A percentile compares a stretch with the other conserved stretches of the same genome.
These are phyloP conservation scores for Chondrus crispus DNA, from an alignment of 23 red algal genomes.

Conservation along the genomic window DNA sequence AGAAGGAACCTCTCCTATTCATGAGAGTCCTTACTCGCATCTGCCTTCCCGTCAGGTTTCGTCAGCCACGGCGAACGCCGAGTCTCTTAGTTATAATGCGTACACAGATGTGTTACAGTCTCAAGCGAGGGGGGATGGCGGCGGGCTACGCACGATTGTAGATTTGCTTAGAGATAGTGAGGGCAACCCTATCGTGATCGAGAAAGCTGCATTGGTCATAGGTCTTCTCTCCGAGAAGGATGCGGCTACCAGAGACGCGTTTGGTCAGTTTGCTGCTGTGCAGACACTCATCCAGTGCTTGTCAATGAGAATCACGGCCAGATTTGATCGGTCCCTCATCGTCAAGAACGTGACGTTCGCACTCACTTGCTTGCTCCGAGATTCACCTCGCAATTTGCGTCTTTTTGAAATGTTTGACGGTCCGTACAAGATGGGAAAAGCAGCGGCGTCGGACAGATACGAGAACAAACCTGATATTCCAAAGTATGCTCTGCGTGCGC, in stretches of 20 bases:
- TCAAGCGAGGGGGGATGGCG: conserved; percentile 27
- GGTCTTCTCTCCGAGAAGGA: conserved; percentile 47
- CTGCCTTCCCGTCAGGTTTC: neutral
- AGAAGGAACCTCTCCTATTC: neutral
- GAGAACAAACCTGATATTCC: conserved; percentile 47
- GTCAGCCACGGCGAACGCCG: neutral
- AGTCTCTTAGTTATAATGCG: conserved; percentile 9
- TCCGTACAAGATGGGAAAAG: conserved; percentile 61
- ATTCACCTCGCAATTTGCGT: conserved; percentile 48
- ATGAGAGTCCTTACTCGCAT: neutral
- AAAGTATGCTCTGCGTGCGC: conserved; percentile 40
- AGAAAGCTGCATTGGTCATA: conserved; percentile 57
- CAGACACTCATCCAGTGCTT: conserved; percentile 63
- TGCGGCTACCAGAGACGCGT: conserved; percentile 36
- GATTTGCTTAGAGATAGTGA: conserved; percentile 53
- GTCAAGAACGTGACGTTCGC: conserved; percentile 28
- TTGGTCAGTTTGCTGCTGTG: conserved; percentile 52
- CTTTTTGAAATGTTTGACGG: conserved; percentile 73
- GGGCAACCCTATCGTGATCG: conserved; percentile 58
- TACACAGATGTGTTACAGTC: conserved; percentile 50
- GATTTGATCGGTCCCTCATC: conserved; percentile 27
- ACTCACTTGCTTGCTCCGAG: conserved; percentile 27
- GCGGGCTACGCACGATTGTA: conserved; percentile 41
- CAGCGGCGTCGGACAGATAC: conserved; percentile 48
- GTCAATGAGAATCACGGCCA: conserved; percentile 22